Percentiles rank a stretch among this genome's conserved stretches.
These are phyloP conservation scores for Gossypium schwendimanii DNA, from an alignment of 441 rosid genomes.

Conservation along the genomic window DNA sequence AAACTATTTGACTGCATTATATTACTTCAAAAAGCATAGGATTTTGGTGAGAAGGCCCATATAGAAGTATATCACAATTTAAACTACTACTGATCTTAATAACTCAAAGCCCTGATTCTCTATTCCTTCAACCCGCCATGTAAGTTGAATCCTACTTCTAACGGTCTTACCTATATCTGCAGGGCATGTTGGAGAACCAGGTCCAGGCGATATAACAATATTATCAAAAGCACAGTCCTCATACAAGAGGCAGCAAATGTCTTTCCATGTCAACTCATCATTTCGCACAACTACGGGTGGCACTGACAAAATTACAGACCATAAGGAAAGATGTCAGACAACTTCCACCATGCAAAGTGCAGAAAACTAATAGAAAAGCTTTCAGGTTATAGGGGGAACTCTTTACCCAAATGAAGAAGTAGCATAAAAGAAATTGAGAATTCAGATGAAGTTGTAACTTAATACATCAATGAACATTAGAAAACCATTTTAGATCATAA, in stretches of 20 bases:
- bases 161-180: constrained; percentile 60
- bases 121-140: not conserved
- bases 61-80: not conserved
- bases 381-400: not conserved
- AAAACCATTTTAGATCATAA: not conserved
- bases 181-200: constrained; percentile 83
- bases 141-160: not conserved
- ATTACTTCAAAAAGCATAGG: not conserved
- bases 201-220: constrained; percentile 93
- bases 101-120: not conserved
- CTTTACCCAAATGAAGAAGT: not conserved
- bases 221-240: constrained; percentile 77
- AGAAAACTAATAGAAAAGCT: not conserved
- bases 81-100: not conserved
- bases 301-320: constrained; percentile 34
- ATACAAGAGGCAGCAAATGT: constrained; percentile 46
- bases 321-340: constrained; percentile 12
- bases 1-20: not conserved
- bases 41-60: not conserved
- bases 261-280: constrained; percentile 87
- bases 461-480: not conserved
- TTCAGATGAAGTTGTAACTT: not conserved
- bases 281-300: constrained; percentile 86
- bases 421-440: not conserved
- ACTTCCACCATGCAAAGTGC: not conserved